A percentile compares a stretch with the other conserved stretches of the same genome.
Evolutionary conservation across 2,329 filamentous ascomycete genomes (phyloP).

Genomic region (Sporothrix schenckii): DNA sequence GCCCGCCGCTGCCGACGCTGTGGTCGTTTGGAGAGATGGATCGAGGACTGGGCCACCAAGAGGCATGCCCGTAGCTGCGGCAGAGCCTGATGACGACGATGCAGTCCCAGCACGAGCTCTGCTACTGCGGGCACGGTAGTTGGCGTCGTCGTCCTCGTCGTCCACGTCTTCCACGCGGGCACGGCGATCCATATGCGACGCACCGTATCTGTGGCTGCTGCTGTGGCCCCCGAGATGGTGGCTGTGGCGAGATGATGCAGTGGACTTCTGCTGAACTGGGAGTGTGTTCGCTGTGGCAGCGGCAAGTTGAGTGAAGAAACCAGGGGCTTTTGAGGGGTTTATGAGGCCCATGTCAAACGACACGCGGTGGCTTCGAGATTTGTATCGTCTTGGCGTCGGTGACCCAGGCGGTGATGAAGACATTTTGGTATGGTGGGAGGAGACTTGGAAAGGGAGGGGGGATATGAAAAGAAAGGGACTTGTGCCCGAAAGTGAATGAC

Average conservation of each 20-base stretch:
- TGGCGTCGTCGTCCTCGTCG: conserved; percentile 26
- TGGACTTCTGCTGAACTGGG: neutral
- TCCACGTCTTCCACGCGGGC: conserved; percentile 29
- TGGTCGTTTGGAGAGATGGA: conserved; percentile 21
- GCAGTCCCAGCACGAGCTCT: neutral
- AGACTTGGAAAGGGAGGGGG: neutral
- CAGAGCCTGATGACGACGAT: neutral
- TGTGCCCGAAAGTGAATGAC: neutral
- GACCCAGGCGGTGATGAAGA: conserved; percentile 25
- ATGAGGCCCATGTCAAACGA: conserved; percentile 30
- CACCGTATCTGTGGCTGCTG: neutral
- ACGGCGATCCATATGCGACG: conserved; percentile 23
- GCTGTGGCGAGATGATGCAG: neutral
- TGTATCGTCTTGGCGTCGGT: neutral
- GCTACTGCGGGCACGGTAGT: neutral
- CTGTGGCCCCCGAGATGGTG: neutral
- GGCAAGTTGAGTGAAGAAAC: conserved; percentile 28
- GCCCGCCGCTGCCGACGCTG: conserved; percentile 31
- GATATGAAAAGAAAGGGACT: neutral
- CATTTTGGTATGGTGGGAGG: conserved; percentile 9
- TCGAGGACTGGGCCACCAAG: neutral
- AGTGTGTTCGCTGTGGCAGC: neutral
- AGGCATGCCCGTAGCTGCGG: neutral
- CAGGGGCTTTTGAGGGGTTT: conserved; percentile 9
- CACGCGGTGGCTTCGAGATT: conserved; percentile 29